Evolutionary conservation across 176 grass and related monocot genomes (phyloP).

Genomic region (Oryza glumipatula): DNA sequence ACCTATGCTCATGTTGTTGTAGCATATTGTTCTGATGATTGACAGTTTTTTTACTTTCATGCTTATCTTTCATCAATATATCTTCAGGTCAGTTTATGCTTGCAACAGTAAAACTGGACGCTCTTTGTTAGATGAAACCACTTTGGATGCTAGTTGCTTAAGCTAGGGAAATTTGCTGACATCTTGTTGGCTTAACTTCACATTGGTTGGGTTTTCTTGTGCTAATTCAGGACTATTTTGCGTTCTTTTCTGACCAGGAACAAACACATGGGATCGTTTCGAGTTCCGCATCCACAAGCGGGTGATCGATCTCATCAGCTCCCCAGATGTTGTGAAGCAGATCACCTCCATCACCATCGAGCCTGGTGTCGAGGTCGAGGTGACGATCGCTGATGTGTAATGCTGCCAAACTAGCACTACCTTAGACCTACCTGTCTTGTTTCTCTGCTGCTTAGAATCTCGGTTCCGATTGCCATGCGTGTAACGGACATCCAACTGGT

Average conservation of each 20-base stretch:
- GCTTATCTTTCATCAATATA: not conserved
- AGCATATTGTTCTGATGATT: not conserved
- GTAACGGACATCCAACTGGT: conserved; percentile 7
- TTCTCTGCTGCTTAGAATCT: not conserved
- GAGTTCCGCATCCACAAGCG: conserved; percentile 69
- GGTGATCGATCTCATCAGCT: conserved; percentile 67
- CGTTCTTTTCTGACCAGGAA: conserved; percentile 37
- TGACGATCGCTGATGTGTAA: conserved; percentile 62
- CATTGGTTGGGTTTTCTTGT: conserved; percentile 51
- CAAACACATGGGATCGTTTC: conserved; percentile 31
- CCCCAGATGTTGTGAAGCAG: conserved; percentile 68
- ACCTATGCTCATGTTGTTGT: not conserved
- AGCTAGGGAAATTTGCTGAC: not conserved
- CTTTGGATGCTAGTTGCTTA: not conserved
- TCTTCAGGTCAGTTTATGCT: not conserved
- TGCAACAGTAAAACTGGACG: not conserved
- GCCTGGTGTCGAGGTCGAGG: conserved; percentile 62
- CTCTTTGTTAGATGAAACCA: not conserved
- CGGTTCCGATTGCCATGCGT: not conserved
- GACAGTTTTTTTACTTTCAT: too few species aligned
- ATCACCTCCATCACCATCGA: conserved; percentile 71
- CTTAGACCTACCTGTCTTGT: not conserved
- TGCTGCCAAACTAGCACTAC: not conserved
- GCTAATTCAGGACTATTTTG: not conserved
- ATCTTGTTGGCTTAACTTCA: not conserved